Percentiles rank a stretch among this genome's conserved stretches.
Conservation (phyloP, 2,329 filamentous ascomycete species). For the Pseudogymnoascus verrucosus region DNA sequence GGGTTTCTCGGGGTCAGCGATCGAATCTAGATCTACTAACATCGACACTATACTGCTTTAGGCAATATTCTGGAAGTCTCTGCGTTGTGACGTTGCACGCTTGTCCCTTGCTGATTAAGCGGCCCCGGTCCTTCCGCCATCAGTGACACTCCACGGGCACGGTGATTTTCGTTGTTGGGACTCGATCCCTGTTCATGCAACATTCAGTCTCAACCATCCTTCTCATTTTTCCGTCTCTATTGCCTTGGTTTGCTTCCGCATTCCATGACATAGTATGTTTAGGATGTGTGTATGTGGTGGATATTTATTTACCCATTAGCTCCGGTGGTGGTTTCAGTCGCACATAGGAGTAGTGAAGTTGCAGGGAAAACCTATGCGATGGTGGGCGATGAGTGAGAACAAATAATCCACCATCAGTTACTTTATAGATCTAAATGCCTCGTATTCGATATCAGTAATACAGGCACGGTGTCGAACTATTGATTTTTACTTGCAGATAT, state of each 20-base stretch:
- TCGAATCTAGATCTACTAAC: conserved; percentile 1
- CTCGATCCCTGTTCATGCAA: not conserved
- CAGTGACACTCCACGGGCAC: not conserved
- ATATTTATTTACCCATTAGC: not conserved
- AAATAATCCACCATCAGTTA: not conserved
- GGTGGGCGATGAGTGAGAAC: not conserved
- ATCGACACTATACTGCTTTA: not conserved
- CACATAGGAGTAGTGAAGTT: not conserved
- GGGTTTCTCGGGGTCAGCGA: conserved; percentile 6
- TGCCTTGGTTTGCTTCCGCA: not conserved
- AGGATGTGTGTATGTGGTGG: not conserved
- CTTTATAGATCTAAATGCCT: not conserved
- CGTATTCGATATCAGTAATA: not conserved
- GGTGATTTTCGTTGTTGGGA: not conserved
- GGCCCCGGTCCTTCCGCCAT: not conserved
- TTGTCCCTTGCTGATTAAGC: not conserved
- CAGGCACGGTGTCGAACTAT: not conserved
- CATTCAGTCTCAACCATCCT: not conserved
- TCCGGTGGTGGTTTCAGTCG: not conserved
- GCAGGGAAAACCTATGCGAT: not conserved
- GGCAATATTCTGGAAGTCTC: not conserved
- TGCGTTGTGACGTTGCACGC: conserved; percentile 3
- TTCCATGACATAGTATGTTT: not conserved
- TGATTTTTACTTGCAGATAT: not conserved
- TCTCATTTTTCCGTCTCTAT: conserved; percentile 5